Evolutionary conservation across 176 grass and related monocot species (phyloP).

Genomic region (Alopecurus myosuroides): DNA sequence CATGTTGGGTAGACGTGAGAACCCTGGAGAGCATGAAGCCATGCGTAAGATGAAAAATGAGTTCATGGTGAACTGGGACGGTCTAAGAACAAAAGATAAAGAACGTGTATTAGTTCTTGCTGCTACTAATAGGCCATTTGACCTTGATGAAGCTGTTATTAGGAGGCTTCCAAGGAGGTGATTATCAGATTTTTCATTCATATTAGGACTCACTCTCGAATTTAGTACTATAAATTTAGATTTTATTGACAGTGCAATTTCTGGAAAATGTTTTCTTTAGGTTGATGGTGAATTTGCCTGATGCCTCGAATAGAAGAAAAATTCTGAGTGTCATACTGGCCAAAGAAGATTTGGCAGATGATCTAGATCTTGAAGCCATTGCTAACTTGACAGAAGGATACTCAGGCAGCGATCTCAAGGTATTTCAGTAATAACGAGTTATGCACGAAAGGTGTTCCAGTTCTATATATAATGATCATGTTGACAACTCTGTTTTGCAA

Average conservation of each 20-base stretch:
- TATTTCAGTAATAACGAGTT: slow-evolving; percentile 8
- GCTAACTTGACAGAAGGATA: slow-evolving; percentile 93
- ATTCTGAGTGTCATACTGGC: slow-evolving; percentile 84
- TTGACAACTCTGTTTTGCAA: neutral
- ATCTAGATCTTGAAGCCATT: slow-evolving; percentile 76
- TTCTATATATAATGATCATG: neutral
- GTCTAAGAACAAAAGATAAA: slow-evolving; percentile 90
- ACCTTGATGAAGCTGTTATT: slow-evolving; percentile 97
- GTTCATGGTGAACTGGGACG: slow-evolving; percentile 99
- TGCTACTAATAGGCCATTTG: slow-evolving; percentile 97
- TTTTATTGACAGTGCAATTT: slow-evolving; percentile 5
- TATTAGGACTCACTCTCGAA: neutral
- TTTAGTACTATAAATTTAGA: neutral
- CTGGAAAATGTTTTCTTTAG: slow-evolving; percentile 35
- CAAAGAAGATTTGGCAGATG: slow-evolving; percentile 82
- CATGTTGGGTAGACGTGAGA: slow-evolving; percentile 95
- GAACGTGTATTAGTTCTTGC: slow-evolving; percentile 94
- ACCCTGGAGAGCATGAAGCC: slow-evolving; percentile 98
- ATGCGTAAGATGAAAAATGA: slow-evolving; percentile 99
- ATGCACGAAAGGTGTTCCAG: neutral
- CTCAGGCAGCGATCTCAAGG: slow-evolving; percentile 98
- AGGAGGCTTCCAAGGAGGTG: slow-evolving; percentile 95
- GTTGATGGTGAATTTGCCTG: slow-evolving; percentile 98
- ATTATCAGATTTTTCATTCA: slow-evolving; percentile 3
- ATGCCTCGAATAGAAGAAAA: slow-evolving; percentile 89